Evolutionary conservation across 441 rosid genomes (phyloP), one percentile per base, ranked within the genome.

Genomic region (Adansonia grandidieri): DNA sequence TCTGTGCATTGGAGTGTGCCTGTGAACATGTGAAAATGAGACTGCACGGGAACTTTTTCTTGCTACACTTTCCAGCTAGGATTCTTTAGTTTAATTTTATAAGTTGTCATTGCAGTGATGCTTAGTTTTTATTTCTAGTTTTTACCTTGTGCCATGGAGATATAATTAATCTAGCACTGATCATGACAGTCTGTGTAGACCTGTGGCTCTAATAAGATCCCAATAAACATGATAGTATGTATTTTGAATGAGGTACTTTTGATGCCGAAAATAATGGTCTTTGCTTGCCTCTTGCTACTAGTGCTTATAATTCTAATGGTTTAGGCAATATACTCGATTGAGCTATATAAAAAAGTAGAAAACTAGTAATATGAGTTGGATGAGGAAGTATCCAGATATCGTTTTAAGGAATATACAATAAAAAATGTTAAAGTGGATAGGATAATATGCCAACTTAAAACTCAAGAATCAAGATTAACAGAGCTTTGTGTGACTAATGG

Each of bases 401-500:
- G 28, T 50, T 28, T 71, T 71, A 22, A 71, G 40, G 15, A 45
- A 68, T 47, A 4, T 20, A 19, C n/a, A 0, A 3, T 47, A 68
- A 20, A 10, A 20, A 45, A 45, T 20, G 2, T 11, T 47, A 32
- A 28, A 2, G 1, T 1, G 61, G 22, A 37, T 71, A 56, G 24
- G 20, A 32, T 71, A 53, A 28, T 28, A 28, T 53, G 47, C 17
- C 62, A 53, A 71, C 28, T 71, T 51, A 71, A 28, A 50, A 51
- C 58, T n/a, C 17, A 71, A 24, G 58, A 8, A 71, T 51, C 74
- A 71, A 56, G 51, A 50, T 32, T 24, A 20, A 45, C 11, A 17
- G 44, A 50, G 44, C 74, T 71, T 71, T 69, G 13, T 67, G n/a
- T 71, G 15, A 71, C 10, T 32, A 53, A 53, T 15, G 62, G 60